phyloP scores from a whole-genome alignment of 768 basidiomycete species.

The Filobasidium floriforme region DNA sequence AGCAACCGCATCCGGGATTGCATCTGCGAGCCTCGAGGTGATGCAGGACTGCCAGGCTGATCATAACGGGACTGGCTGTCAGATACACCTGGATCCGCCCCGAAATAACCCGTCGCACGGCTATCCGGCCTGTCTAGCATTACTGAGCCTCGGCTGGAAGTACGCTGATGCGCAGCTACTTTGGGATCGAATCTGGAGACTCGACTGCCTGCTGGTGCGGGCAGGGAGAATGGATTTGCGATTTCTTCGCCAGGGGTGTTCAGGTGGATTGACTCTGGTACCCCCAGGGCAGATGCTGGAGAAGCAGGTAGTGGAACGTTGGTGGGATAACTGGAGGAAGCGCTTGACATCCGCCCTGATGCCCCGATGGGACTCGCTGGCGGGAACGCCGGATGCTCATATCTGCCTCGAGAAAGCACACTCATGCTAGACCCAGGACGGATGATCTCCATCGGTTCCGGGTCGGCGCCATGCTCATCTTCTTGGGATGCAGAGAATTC shows the following conservation, averaged over 20 bases:
- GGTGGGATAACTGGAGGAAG: neutral
- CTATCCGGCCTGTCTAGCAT: conserved; percentile 45
- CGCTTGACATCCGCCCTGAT: neutral
- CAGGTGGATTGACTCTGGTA: too few species aligned
- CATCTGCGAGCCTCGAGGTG: neutral
- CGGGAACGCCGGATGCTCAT: neutral
- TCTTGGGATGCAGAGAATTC: conserved; percentile 15
- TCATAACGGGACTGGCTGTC: neutral
- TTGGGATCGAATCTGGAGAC: conserved; percentile 79
- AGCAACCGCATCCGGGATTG: conserved; percentile 55
- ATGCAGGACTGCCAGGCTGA: neutral
- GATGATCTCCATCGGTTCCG: neutral
- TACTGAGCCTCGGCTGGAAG: conserved; percentile 5
- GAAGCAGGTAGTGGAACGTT: conserved; percentile 10
- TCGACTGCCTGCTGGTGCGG: conserved; percentile 56
- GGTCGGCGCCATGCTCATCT: neutral
- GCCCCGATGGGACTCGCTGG: conserved; percentile 17
- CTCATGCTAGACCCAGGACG: conserved; percentile 25
- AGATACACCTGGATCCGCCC: conserved; percentile 5
- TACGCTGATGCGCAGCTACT: conserved; percentile 35
- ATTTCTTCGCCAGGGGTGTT: conserved; percentile 40
- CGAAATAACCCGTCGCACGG: conserved; percentile 46
- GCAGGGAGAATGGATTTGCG: conserved; percentile 63
- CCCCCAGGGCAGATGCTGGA: neutral
- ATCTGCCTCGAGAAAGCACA: conserved; percentile 17